A percentile compares a stretch with the other conserved stretches of the same genome.
Evolutionary conservation across 2,329 filamentous ascomycete genomes (phyloP).

Genomic region (Microdochium trichocladiopsis): DNA sequence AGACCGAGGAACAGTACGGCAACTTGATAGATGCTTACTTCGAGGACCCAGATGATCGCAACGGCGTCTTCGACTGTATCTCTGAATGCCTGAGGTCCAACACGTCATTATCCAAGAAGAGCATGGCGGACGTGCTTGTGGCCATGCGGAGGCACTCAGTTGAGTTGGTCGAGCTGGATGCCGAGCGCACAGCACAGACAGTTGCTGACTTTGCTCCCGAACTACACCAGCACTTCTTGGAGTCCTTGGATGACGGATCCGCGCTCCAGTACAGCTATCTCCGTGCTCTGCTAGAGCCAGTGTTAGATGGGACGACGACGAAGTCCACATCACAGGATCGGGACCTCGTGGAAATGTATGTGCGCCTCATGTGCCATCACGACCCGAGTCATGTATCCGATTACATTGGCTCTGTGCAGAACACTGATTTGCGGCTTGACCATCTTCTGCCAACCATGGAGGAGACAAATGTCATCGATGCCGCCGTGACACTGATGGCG

Average conservation of each 20-base stretch:
- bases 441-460: slow-evolving; percentile 83
- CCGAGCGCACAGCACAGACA: slow-evolving; percentile 56
- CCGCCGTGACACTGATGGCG: slow-evolving; percentile 84
- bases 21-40: slow-evolving; percentile 77
- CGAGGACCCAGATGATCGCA: slow-evolving; percentile 71
- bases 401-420: slow-evolving; percentile 71
- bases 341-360: slow-evolving; percentile 73
- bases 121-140: slow-evolving; percentile 62
- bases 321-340: slow-evolving; percentile 33
- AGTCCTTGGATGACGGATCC: slow-evolving; percentile 51
- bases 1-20: slow-evolving; percentile 69
- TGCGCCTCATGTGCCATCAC: slow-evolving; percentile 85
- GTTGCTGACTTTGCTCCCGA: slow-evolving; percentile 55
- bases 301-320: slow-evolving; percentile 24
- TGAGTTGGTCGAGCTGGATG: slow-evolving; percentile 61
- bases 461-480: slow-evolving; percentile 82
- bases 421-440: slow-evolving; percentile 72
- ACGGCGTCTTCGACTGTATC: slow-evolving; percentile 73
- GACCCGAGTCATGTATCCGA: slow-evolving; percentile 76
- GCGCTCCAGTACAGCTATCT: slow-evolving; percentile 72
- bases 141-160: slow-evolving; percentile 60
- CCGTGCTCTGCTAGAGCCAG: slow-evolving; percentile 64
- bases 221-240: slow-evolving; percentile 59
- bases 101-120: slow-evolving; percentile 58
- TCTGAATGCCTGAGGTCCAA: slow-evolving; percentile 63